Conservation (phyloP, 2,329 filamentous ascomycete species). For the Xylaria multiplex region DNA sequence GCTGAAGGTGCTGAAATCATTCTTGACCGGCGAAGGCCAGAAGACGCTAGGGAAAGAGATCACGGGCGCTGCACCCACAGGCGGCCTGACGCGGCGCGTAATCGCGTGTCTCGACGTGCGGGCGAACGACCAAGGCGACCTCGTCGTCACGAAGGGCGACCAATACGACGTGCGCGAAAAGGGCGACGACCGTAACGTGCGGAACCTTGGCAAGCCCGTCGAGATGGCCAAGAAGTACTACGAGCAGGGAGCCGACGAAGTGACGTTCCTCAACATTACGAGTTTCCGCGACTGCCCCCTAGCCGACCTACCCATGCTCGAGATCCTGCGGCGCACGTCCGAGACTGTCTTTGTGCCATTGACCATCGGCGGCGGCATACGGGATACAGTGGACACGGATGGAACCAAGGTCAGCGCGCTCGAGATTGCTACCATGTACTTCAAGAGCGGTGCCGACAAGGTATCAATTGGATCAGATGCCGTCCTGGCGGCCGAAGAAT, state of each 20-base stretch:
- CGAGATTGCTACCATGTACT: slow-evolving; percentile 95
- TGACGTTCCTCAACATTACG: slow-evolving; percentile 98
- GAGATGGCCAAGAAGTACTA: slow-evolving; percentile 95
- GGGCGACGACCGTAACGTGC: slow-evolving; percentile 71
- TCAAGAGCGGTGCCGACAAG: slow-evolving; percentile 96
- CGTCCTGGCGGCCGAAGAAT: slow-evolving; percentile 91
- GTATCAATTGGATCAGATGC: slow-evolving; percentile 97
- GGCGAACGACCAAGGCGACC: slow-evolving; percentile 90
- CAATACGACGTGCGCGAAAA: slow-evolving; percentile 99
- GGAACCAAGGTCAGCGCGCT: slow-evolving; percentile 87
- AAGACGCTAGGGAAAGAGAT: slow-evolving; percentile 57
- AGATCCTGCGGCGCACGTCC: slow-evolving; percentile 86
- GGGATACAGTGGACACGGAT: slow-evolving; percentile 90
- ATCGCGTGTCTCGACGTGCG: slow-evolving; percentile 97
- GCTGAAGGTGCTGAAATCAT: slow-evolving; percentile 83
- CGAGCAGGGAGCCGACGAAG: slow-evolving; percentile 93
- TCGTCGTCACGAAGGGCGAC: slow-evolving; percentile 98
- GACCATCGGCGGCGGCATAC: slow-evolving; percentile 94
- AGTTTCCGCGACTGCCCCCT: slow-evolving; percentile 95
- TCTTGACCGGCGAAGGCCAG: slow-evolving; percentile 77
- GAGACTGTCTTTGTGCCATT: slow-evolving; percentile 95
- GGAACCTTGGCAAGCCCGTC: slow-evolving; percentile 96
- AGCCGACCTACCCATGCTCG: slow-evolving; percentile 93
- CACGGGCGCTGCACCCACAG: slow-evolving; percentile 50
- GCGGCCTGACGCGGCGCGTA: slow-evolving; percentile 88